Evolutionary conservation across 2,329 filamentous ascomycete species (phyloP).

Genomic region (Aspergillus vadensis): DNA sequence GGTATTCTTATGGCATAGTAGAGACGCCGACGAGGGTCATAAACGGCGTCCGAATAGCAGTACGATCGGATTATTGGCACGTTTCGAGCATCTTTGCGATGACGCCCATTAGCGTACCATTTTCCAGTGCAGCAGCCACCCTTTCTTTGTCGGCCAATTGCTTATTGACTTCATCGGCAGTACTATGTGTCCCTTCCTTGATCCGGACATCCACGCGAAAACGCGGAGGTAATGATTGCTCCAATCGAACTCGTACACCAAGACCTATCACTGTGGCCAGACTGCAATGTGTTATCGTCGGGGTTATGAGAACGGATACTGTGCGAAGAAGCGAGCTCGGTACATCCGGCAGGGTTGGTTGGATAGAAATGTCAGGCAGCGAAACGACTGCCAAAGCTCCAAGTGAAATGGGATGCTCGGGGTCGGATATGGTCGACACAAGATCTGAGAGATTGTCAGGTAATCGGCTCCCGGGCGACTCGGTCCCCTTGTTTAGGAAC

Average conservation of each 20-base stretch:
- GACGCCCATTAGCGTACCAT: slow-evolving; percentile 83
- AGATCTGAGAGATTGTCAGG: slow-evolving; percentile 63
- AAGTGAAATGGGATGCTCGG: slow-evolving; percentile 91
- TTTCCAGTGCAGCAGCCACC: slow-evolving; percentile 91
- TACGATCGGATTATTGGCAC: slow-evolving; percentile 57
- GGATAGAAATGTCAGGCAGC: slow-evolving; percentile 86
- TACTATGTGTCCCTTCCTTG: slow-evolving; percentile 93
- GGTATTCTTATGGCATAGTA: not conserved
- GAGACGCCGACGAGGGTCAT: not conserved
- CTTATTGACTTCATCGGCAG: slow-evolving; percentile 94
- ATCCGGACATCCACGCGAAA: slow-evolving; percentile 91
- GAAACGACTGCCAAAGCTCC: slow-evolving; percentile 94
- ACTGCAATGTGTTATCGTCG: slow-evolving; percentile 95
- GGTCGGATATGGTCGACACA: slow-evolving; percentile 91
- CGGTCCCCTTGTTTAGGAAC: not conserved
- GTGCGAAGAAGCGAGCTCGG: slow-evolving; percentile 65
- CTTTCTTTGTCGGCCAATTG: slow-evolving; percentile 95
- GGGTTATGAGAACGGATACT: slow-evolving; percentile 86
- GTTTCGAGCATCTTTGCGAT: slow-evolving; percentile 92
- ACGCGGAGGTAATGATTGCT: slow-evolving; percentile 86
- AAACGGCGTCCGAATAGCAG: not conserved
- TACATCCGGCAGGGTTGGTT: slow-evolving; percentile 62
- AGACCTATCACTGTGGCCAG: slow-evolving; percentile 95
- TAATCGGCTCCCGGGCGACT: not conserved
- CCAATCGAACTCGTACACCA: slow-evolving; percentile 85